A percentile compares a stretch with the other conserved stretches of the same genome.
These are phyloP conservation scores for Stephania yunnanensis DNA, from an alignment of 164 flowering plant genomes.

Conservation along the genomic window DNA sequence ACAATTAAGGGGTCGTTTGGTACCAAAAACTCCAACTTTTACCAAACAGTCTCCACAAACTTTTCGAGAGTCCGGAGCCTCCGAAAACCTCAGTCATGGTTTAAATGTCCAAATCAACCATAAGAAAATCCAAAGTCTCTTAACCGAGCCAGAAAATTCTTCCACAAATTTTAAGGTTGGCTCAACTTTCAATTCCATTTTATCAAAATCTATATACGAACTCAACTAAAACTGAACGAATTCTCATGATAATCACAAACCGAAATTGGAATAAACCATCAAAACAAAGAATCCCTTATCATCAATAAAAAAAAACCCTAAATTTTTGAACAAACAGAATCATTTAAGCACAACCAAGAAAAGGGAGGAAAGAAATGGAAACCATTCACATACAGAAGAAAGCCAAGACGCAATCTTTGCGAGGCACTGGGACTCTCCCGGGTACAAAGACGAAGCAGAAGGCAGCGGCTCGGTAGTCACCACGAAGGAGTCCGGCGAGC, in stretches of 20 bases:
- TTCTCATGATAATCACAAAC: no score
- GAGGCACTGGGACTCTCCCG: constrained; percentile 57
- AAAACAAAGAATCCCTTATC: no score
- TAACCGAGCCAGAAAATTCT: not conserved
- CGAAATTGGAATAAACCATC: no score
- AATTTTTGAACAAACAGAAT: not conserved
- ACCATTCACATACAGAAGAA: constrained; percentile 36
- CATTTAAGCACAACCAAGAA: not conserved
- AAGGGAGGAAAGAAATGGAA: not conserved
- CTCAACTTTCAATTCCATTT: no score
- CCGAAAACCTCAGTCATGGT: no score
- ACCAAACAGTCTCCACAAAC: not conserved
- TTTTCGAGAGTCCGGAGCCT: no score
- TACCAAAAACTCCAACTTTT: not conserved
- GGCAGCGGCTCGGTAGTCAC: constrained; percentile 40
- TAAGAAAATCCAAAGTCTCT: no score
- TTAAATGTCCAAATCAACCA: not conserved
- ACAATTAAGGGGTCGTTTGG: not conserved
- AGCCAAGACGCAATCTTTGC: constrained; percentile 38
- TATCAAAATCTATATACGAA: no score
- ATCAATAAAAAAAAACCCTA: not conserved
- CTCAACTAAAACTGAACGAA: no score
- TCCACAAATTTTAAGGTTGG: not conserved
- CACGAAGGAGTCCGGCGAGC: constrained; percentile 76
- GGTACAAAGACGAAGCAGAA: constrained; percentile 40